A percentile compares a stretch with the other conserved stretches of the same genome.
Conservation (phyloP, 179 eudicot species). For the Nepenthes alata region DNA sequence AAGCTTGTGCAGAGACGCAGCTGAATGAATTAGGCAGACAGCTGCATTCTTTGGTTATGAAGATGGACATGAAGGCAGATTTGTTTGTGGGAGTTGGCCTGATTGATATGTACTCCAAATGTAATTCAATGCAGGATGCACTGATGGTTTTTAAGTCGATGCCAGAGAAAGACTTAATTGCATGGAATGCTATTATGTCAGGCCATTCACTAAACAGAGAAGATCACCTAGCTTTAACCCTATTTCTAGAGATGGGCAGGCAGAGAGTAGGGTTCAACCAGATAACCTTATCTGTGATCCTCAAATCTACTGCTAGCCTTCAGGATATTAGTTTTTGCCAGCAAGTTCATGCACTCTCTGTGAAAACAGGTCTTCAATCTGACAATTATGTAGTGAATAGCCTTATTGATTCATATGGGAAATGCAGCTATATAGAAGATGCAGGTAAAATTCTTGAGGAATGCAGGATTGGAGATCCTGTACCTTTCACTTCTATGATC, state of each 20-base stretch:
- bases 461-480: conserved; percentile 40
- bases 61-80: conserved; percentile 44
- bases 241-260: conserved; percentile 32
- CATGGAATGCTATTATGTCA: conserved; percentile 63
- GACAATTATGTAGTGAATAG: conserved; percentile 48
- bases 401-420: conserved; percentile 57
- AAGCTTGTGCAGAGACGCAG: conserved; percentile 59
- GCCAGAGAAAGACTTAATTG: conserved; percentile 44
- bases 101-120: conserved; percentile 71
- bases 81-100: conserved; percentile 49
- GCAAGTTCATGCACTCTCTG: conserved; percentile 51
- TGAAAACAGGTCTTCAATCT: conserved; percentile 41
- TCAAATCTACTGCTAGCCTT: conserved; percentile 47
- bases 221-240: conserved; percentile 30
- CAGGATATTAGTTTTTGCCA: conserved; percentile 26
- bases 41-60: conserved; percentile 48
- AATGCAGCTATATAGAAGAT: conserved; percentile 35
- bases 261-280: conserved; percentile 38
- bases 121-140: conserved; percentile 46
- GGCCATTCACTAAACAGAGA: conserved; percentile 45
- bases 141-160: conserved; percentile 33
- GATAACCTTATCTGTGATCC: conserved; percentile 49
- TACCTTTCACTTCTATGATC: conserved; percentile 69
- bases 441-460: conserved; percentile 42
- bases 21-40: conserved; percentile 43